Evolutionary conservation across 495 filamentous ascomycete species (phyloP), one percentile per base, ranked within the genome.

Genomic region (Hypoxylon trugodes): DNA sequence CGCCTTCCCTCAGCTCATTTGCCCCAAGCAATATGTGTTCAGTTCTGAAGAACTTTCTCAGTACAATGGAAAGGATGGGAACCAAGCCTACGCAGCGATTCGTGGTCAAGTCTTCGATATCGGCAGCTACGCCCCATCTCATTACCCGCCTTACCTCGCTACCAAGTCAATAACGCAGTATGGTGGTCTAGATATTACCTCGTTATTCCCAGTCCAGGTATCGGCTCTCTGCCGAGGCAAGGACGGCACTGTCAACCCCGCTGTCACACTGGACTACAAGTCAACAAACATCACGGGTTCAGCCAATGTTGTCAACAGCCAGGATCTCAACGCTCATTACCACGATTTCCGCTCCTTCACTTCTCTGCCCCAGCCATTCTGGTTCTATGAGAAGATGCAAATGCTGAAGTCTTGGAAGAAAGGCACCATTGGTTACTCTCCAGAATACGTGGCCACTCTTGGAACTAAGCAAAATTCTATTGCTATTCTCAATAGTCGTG

Each of bases 191-290:
- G 95, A 98, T 67, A 91, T 93, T 41, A 93, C 92, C 13, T 80
- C 82, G 37, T 81, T 99, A 10, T 99, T 99, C 77, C 95, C 95
- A 0, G 82, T 99, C 9, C 95, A 99, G 71, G 95, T 98, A 12
- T 96, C 90, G 3, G 91, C 94, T 30, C 80, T 98, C 32, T 99
- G 95, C 75, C 84, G 89, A 40, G 95, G 95, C 30, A 82, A 82
- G 24, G 74, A 84, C 48, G 91, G 90, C 18, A 16, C 32, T 38
- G 60, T 66, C 81, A 83, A 91, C 65, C 82, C 83, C 18, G 82
- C 83, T 43, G 90, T 99, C 12, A 86, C 87, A 46, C 83, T 98
- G 45, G 89, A 93, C 72, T 98, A 92, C 74, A 85, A 84, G 61
- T 81, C 81, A 10, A 87, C 86, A 58, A 99, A 99, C 73, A 79